Conservation (phyloP, 345 rosid genomes). For the Bruguiera parviflora region DNA sequence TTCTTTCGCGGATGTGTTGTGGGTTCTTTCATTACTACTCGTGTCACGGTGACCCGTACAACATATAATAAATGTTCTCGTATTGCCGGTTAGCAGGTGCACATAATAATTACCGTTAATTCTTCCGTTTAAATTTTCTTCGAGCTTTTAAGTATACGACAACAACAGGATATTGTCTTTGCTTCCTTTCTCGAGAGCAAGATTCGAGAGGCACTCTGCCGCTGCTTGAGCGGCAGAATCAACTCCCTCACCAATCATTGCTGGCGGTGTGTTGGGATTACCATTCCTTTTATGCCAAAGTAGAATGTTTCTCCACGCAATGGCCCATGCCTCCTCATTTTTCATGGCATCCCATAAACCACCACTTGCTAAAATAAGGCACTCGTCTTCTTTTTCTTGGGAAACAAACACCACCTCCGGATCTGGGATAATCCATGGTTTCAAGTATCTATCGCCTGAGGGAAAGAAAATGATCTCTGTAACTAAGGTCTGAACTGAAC, state of each 20-base stretch:
- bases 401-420: conserved; percentile 61
- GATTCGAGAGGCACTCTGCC: conserved; percentile 54
- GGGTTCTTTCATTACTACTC: too few relatives aligned
- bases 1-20: too few relatives aligned
- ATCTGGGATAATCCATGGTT: conserved; percentile 71
- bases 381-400: conserved; percentile 63
- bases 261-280: conserved; percentile 15
- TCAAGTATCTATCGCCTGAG: conserved; percentile 67
- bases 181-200: conserved; percentile 78
- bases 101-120: conserved; percentile 13
- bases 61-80: neutral
- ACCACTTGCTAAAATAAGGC: conserved; percentile 73
- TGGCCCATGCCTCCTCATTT: conserved; percentile 61
- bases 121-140: conserved; percentile 52
- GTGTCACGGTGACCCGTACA: too few relatives aligned
- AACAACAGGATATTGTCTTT: conserved; percentile 69
- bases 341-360: conserved; percentile 82
- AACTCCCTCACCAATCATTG: conserved; percentile 36
- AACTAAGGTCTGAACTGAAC: neutral
- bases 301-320: conserved; percentile 56
- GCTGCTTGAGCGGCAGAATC: conserved; percentile 78
- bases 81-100: neutral
- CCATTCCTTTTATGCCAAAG: conserved; percentile 63
- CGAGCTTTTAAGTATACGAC: conserved; percentile 69
- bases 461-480: neutral